Evolutionary conservation across 805 yeast genomes (phyloP), one percentile per base, ranked within the genome.

Genomic region (Yarrowia deformans): DNA sequence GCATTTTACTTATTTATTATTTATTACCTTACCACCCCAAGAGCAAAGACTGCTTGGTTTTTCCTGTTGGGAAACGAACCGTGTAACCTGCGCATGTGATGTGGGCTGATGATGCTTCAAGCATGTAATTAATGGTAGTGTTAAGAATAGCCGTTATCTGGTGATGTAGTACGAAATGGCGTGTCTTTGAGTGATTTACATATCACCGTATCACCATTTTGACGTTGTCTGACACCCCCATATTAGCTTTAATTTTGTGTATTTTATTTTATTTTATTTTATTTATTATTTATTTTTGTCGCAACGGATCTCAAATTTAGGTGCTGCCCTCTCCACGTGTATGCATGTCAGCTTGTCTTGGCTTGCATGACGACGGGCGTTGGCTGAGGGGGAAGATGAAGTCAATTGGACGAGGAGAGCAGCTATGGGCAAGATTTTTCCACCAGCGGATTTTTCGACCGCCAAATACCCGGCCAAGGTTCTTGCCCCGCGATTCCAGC

Each of bases 321-420:
- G 35, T 29, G 14, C 48, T 29, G 52, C 52, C 52, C 35, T 16
- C 35, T 50, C 58, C 58, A 52, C 58, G 58, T 52, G 58, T 35
- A 19, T 52, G 58, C 58, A 52, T n/a, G 40, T 37, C 43, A 23
- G 12, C 13, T 35, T 12, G 58, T 52, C 58, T 52, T 52, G 58
- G 58, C 58, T 16, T 52, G 58, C 58, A 52, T 42, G 58, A 52
- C 13, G 43, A 32, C 19, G 8, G 43, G 43, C 43, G n/a, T 18
- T 10, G 12, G 40, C 18, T 14, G n/a, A 18, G n/a, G n/a, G 6
- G 12, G 14, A 40, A 52, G 58, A 19, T 1, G 56, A 12, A 12
- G 5, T 35, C 58, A 52, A 52, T 52, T 52, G 58, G 32, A 8
- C 14, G 58, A 14, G 39, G 14, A n/a, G 54, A 8, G 14, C 14